Percentiles rank a stretch among this genome's conserved stretches.
phyloP scores from a whole-genome alignment of 2,329 filamentous ascomycete genomes.

The Madurella fahalii region DNA sequence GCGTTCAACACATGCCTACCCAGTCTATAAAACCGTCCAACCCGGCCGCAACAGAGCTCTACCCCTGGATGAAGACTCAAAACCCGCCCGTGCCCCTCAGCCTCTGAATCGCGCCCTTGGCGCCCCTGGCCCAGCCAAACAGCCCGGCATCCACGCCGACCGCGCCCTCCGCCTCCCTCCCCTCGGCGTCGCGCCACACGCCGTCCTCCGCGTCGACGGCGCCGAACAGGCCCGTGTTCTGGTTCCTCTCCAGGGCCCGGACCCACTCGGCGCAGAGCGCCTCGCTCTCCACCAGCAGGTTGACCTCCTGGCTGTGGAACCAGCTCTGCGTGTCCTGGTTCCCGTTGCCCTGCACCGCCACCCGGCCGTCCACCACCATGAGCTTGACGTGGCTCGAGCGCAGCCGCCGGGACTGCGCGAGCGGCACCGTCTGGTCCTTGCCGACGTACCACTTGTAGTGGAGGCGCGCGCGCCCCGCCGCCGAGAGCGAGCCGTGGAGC shows the following conservation, averaged over 20 bases:
- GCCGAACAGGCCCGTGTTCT: neutral
- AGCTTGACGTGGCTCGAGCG: constrained; percentile 74
- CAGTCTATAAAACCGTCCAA: no score
- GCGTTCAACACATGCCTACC: no score
- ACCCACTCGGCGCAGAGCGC: constrained; percentile 48
- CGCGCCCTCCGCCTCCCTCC: neutral
- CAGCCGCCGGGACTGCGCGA: constrained; percentile 61
- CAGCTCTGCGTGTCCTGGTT: constrained; percentile 80
- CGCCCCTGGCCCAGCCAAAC: neutral
- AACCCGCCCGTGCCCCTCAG: neutral
- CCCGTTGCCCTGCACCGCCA: constrained; percentile 70
- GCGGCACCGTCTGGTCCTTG: constrained; percentile 66
- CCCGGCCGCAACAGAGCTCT: no score
- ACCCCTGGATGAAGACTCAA: neutral
- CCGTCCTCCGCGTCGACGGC: neutral
- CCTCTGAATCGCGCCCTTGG: neutral
- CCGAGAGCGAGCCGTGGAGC: constrained; percentile 52
- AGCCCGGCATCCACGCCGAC: neutral
- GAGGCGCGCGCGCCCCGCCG: constrained; percentile 45
- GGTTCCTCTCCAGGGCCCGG: constrained; percentile 13
- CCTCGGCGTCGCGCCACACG: neutral
- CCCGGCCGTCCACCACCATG: constrained; percentile 64
- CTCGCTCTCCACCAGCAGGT: constrained; percentile 66
- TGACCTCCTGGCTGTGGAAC: constrained; percentile 75
- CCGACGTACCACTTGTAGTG: constrained; percentile 67